phyloP scores from a whole-genome alignment of 768 basidiomycete genomes.

The Naganishia vaughanmartiniae region DNA sequence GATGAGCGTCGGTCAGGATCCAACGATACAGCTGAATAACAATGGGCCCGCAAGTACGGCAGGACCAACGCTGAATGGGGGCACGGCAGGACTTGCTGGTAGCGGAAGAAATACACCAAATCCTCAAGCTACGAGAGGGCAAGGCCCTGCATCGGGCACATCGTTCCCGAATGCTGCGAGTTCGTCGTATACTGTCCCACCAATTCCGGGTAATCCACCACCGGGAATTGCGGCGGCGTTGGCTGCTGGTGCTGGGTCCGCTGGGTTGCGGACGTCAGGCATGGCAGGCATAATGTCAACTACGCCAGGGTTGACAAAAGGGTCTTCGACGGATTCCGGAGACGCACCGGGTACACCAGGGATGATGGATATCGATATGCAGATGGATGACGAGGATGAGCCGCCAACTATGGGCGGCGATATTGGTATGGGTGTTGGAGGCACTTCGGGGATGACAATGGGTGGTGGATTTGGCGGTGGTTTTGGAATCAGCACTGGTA shows the following conservation, averaged over 20 bases:
- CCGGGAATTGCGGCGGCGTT: constrained; percentile 9
- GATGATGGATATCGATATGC: constrained; percentile 53
- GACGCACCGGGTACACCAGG: constrained; percentile 48
- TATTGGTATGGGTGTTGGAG: not conserved
- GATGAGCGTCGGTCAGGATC: constrained; percentile 16
- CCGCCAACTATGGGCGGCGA: not conserved
- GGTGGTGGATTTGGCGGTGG: not conserved
- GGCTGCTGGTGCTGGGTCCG: not conserved
- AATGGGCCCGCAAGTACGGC: not conserved
- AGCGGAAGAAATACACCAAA: constrained; percentile 2
- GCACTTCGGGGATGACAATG: not conserved
- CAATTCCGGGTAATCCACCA: constrained; percentile 21
- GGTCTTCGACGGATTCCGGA: constrained; percentile 18
- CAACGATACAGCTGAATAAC: not conserved
- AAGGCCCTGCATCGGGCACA: not conserved
- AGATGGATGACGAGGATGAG: constrained; percentile 34
- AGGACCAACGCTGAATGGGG: not conserved
- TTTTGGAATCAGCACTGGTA: not conserved
- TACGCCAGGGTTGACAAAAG: constrained; percentile 26
- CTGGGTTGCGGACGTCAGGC: not conserved
- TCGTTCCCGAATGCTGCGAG: constrained; percentile 31
- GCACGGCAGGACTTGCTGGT: not conserved
- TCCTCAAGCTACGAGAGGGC: not conserved
- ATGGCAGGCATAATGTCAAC: constrained; percentile 10
- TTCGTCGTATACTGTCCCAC: constrained; percentile 23